A percentile compares a stretch with the other conserved stretches of the same genome.
These are phyloP conservation scores for Oldenlandia corymbosa DNA, from an alignment of 257 asterid genomes.

Conservation along the genomic window DNA sequence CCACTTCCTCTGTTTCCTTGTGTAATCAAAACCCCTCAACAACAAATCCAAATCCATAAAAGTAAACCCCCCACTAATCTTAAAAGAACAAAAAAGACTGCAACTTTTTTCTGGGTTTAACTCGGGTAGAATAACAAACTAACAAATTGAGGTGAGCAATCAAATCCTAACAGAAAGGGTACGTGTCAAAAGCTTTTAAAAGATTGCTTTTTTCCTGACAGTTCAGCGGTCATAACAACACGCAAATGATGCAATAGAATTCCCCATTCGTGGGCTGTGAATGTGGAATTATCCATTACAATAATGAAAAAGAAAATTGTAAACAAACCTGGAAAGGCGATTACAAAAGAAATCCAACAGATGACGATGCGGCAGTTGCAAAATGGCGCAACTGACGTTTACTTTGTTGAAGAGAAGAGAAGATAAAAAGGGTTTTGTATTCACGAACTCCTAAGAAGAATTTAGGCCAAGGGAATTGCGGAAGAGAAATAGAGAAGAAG, in stretches of 20 bases:
- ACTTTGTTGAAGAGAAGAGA: constrained; percentile 1
- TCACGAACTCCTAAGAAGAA: too few relatives aligned
- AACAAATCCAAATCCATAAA: constrained; percentile 37
- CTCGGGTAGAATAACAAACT: background rate
- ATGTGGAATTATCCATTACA: background rate
- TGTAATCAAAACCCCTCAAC: constrained; percentile 27
- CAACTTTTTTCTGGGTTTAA: background rate
- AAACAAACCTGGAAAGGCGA: background rate
- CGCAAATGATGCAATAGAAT: background rate
- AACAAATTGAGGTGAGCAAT: background rate
- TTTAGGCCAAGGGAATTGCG: too few relatives aligned
- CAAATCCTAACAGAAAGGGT: background rate
- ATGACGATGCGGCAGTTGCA: constrained; percentile 7
- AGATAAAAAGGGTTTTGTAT: too few relatives aligned
- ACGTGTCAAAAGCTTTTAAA: constrained; percentile 9
- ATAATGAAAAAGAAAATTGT: background rate
- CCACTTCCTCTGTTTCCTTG: constrained; percentile 42
- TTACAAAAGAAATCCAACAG: background rate
- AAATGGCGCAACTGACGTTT: background rate
- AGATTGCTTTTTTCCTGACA: background rate
- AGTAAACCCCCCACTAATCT: constrained; percentile 6
- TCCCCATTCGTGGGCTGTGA: background rate
- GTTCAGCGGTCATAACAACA: background rate
- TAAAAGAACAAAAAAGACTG: background rate
- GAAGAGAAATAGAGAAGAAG: background rate